A percentile compares a stretch with the other conserved stretches of the same genome.
Evolutionary conservation across 192 early-diverging fungal species (phyloP).

Genomic region (Coemansia sp.): DNA sequence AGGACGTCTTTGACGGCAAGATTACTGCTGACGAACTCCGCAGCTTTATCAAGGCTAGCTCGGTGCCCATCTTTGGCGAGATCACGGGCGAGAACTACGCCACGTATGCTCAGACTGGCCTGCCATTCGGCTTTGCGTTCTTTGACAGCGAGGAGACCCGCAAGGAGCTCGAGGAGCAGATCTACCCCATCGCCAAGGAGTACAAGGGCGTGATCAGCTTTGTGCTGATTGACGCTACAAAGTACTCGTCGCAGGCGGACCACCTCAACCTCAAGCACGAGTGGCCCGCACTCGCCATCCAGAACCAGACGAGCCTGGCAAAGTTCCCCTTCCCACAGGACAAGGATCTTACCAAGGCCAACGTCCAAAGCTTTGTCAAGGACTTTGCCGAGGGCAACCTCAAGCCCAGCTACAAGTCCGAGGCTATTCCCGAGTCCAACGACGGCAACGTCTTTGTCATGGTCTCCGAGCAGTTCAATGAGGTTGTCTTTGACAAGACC

Average conservation of each 20-base stretch:
- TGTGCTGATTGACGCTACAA: slow-evolving; percentile 87
- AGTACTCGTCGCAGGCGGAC: slow-evolving; percentile 85
- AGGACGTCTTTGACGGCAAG: slow-evolving; percentile 68
- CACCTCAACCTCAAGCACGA: slow-evolving; percentile 87
- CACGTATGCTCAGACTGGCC: slow-evolving; percentile 81
- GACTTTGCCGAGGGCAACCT: slow-evolving; percentile 70
- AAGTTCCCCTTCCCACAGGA: slow-evolving; percentile 89
- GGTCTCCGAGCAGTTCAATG: slow-evolving; percentile 84
- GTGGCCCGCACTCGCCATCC: slow-evolving; percentile 95
- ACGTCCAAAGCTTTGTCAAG: slow-evolving; percentile 65
- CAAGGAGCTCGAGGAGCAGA: slow-evolving; percentile 56
- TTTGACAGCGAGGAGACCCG: slow-evolving; percentile 66
- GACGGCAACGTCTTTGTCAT: slow-evolving; percentile 89
- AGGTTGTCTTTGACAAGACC: slow-evolving; percentile 79
- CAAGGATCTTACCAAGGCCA: slow-evolving; percentile 63
- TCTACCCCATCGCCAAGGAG: slow-evolving; percentile 80
- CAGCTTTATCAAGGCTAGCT: slow-evolving; percentile 76
- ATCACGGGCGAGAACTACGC: slow-evolving; percentile 89
- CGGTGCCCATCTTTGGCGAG: slow-evolving; percentile 88
- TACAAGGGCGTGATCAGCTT: slow-evolving; percentile 89
- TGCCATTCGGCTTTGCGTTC: slow-evolving; percentile 93
- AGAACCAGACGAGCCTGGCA: slow-evolving; percentile 68
- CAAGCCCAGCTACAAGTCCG: slow-evolving; percentile 81
- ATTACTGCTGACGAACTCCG: slow-evolving; percentile 61
- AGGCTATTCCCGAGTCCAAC: slow-evolving; percentile 80